Percentiles rank a stretch among this genome's conserved stretches.
phyloP scores from a whole-genome alignment of 2,329 filamentous ascomycete genomes.

The Neophaeococcomyces aloes region DNA sequence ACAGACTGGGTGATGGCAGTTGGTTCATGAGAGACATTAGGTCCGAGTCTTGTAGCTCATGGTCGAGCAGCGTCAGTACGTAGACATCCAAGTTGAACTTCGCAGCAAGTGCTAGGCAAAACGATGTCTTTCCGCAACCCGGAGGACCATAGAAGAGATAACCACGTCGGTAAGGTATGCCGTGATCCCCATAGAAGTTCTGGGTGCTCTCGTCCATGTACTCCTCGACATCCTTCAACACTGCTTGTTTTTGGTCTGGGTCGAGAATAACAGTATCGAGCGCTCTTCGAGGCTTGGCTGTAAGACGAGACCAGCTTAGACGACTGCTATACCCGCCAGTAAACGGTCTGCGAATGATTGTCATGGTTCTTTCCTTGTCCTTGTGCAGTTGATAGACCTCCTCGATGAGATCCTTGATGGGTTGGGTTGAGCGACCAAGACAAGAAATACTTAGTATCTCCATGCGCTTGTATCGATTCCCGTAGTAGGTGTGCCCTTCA shows the following conservation, averaged over 20 bases:
- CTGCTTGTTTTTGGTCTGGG: conserved; percentile 14
- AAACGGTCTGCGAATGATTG: conserved; percentile 19
- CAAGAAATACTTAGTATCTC: conserved; percentile 18
- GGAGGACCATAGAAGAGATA: conserved; percentile 66
- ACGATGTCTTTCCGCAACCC: conserved; percentile 62
- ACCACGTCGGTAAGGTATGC: conserved; percentile 65
- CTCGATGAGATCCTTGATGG: conserved; percentile 19
- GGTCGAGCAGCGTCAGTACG: conserved; percentile 51
- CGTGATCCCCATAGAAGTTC: conserved; percentile 23
- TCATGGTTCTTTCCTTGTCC: conserved; percentile 18
- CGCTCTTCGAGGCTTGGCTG: conserved; percentile 16
- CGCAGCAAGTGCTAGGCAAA: conserved; percentile 56
- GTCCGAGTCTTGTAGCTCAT: conserved; percentile 53
- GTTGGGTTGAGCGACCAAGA: conserved; percentile 17
- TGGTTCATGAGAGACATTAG: conserved; percentile 50
- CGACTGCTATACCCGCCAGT: conserved; percentile 15
- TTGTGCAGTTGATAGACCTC: conserved; percentile 19
- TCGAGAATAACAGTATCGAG: conserved; percentile 21
- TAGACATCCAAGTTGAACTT: conserved; percentile 59
- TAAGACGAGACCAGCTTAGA: conserved; percentile 20
- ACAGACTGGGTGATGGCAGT: conserved; percentile 54
- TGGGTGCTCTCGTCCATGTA: conserved; percentile 20
- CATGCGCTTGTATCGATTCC: conserved; percentile 18
- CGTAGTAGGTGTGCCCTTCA: conserved; percentile 19
- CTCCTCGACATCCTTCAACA: conserved; percentile 18